These are phyloP conservation scores for Psilocybe mexicana DNA, from an alignment of 1,284 basidiomycete species.

Conservation along the genomic window DNA sequence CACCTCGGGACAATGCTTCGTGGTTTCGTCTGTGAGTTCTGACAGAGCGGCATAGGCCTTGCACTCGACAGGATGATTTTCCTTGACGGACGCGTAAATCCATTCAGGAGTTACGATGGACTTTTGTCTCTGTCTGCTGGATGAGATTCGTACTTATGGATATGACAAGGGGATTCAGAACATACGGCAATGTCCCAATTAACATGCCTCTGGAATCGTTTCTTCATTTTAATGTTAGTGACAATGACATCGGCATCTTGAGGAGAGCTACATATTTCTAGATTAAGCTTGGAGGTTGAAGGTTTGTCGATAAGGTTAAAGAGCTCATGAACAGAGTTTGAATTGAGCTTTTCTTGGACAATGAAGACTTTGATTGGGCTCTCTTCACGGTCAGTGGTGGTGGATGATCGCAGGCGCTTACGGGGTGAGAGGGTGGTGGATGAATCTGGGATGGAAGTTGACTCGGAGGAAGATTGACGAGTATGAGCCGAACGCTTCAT, in stretches of 20 bases:
- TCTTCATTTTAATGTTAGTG: slow-evolving; percentile 63
- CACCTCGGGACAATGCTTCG: slow-evolving; percentile 41
- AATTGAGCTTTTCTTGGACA: slow-evolving; percentile 59
- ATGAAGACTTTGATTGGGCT: slow-evolving; percentile 45
- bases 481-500: slow-evolving; percentile 4
- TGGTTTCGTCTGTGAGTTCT: slow-evolving; percentile 48
- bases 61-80: slow-evolving; percentile 47
- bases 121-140: slow-evolving; percentile 51
- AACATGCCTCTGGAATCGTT: slow-evolving; percentile 68
- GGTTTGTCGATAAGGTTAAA: slow-evolving; percentile 33
- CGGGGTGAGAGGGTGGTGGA: not conserved
- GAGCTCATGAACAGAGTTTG: slow-evolving; percentile 45
- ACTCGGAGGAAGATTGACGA: not conserved
- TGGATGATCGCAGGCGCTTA: slow-evolving; percentile 19
- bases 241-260: slow-evolving; percentile 65
- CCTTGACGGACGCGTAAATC: slow-evolving; percentile 56
- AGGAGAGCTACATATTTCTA: slow-evolving; percentile 41
- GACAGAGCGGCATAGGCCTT: slow-evolving; percentile 54
- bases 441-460: slow-evolving; percentile 8
- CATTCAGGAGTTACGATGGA: slow-evolving; percentile 67
- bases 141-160: not conserved
- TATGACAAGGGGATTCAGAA: slow-evolving; percentile 10
- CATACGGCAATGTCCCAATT: slow-evolving; percentile 63
- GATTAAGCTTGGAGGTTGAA: not conserved
- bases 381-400: slow-evolving; percentile 1